Evolutionary conservation across 2,329 filamentous ascomycete species (phyloP), one percentile per base, ranked within the genome.

Genomic region (Epichloe gansuensis): DNA sequence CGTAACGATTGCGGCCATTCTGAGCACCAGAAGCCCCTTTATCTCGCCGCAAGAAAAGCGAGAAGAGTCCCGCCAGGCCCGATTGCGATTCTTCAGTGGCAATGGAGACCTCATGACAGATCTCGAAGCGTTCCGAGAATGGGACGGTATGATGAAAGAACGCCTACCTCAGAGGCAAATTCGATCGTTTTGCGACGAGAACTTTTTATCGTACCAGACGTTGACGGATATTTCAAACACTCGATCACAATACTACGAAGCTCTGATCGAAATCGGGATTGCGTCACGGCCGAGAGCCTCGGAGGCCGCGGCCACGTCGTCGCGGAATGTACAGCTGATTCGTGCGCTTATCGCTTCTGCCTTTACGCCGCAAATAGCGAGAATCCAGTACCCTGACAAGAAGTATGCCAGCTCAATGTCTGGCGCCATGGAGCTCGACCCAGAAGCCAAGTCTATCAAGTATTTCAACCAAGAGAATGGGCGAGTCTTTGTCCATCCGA

Each of bases 371-470:
- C 91, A 97, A 68, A 82, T 96, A 58, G 90, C 90, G 13, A 82
- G 91, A 51, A 95, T 98, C 64, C 85, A 90, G 58, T 88, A 96
- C 60, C 93, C 93, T 0, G 89, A 95, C 70, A 95, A 95, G 73
- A 97, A 96, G 68, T 98, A 94, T 67, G 87, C 88, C 12, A 82
- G 84, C 38, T 89, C 88, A 2, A 81, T 94, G 57, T 88, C 88
- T 1, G 93, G 93, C 7, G 88, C 93, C 0, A 88, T 97, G 1
- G 91, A 93, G 65, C 76, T 96, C 6, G 93, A 98, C 64, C 91
- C 91, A 0, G 91, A 97, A 68, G 91, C 91, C 4, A 79, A 83
- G 51, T 88, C 86, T 3, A 96, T 98, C 69, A 93, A 90, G 65
- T 98, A 91, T 71, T 97, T 89, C 69, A 88, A 86, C 59, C 84